Base-by-base conservation (phyloP, 2,329 filamentous ascomycete genomes). In the Annulohypoxylon truncatum region DNA sequence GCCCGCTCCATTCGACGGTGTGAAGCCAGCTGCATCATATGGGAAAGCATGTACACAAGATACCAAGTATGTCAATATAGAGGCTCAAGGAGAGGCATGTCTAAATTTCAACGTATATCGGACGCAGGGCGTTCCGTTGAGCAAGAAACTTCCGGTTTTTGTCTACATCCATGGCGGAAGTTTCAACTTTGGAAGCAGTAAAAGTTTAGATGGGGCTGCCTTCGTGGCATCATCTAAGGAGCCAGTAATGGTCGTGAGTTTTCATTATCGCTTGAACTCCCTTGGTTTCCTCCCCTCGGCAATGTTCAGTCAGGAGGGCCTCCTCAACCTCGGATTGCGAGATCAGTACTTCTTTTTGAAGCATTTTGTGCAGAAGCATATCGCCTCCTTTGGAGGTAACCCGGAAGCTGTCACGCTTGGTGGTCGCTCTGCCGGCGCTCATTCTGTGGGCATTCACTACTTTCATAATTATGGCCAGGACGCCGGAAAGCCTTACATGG, bases 1-100 rank as follows among this genome's bases (percentile, higher is more conserved):
- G 78, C 82, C 83, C 0, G 66, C 68, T 3, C 67, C 76, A 1
- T 83, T 84, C 48, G 72, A 78, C 1, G 82, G 80, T 0, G 73
- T 78, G 6, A 79, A 77, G 61, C 66, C 74, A 1, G 82, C 82
- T 3, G 74, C 74, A 0, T 35, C 62, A 1, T 83, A 80, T 53
- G 82, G 82, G 2, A 81, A 81, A 0, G 69, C 74, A 0, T 85
- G 83, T 50, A 76, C 80, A 10, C 82, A 85, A 64, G 78, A 81
- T 46, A 5, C 69, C 15, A 64, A 70, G 6, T 67, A 61, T 12
- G 55, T 69, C 18, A 66, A 51, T 13, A 38, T 65, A 3, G 71
- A 67, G 0, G 51, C 51, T 0, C 78, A 80, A 20, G 75, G 74
- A 5, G 79, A 81, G 33, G 77, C 74, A 0, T 81, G 79, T 20